A percentile compares a stretch with the other conserved stretches of the same genome.
phyloP scores from a whole-genome alignment of 495 filamentous ascomycete genomes.

The Barbatosphaeria neglecta region DNA sequence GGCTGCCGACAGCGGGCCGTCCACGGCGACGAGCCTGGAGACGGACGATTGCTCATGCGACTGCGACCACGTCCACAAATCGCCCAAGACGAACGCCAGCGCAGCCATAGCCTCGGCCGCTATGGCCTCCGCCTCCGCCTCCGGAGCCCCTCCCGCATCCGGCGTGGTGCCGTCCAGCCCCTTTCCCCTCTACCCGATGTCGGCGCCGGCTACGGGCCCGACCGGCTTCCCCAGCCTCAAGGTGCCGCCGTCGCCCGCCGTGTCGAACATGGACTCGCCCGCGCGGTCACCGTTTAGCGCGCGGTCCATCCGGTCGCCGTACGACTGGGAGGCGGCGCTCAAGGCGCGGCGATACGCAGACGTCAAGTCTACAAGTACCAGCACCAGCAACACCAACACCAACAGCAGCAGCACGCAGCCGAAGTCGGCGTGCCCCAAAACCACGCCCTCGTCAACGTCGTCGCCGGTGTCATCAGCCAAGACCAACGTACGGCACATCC shows the following conservation, averaged over 20 bases:
- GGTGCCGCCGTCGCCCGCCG: conserved; percentile 49
- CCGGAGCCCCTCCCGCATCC: no score
- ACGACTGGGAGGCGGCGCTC: conserved; percentile 49
- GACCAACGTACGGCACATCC: conserved; percentile 44
- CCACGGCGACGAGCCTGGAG: conserved; percentile 39
- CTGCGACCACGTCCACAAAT: conserved; percentile 35
- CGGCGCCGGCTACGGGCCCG: conserved; percentile 42
- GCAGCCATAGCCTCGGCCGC: no score
- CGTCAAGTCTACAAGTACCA: conserved; percentile 12
- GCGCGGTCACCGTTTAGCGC: conserved; percentile 38
- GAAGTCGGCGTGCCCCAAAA: background rate
- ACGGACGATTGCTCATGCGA: conserved; percentile 45
- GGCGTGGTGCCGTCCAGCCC: conserved; percentile 27
- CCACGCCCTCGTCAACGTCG: background rate
- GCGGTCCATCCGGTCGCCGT: conserved; percentile 43
- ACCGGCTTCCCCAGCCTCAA: conserved; percentile 39
- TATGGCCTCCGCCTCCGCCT: no score
- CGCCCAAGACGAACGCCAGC: conserved; percentile 7
- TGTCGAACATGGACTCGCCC: conserved; percentile 27
- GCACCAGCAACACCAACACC: background rate
- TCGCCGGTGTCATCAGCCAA: no score
- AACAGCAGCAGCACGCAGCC: background rate
- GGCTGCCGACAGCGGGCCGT: conserved; percentile 34
- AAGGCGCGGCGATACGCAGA: conserved; percentile 39
- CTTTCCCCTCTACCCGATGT: conserved; percentile 38